Base-by-base conservation (phyloP, 2,329 filamentous ascomycete species). In the Trichoderma sp. region DNA sequence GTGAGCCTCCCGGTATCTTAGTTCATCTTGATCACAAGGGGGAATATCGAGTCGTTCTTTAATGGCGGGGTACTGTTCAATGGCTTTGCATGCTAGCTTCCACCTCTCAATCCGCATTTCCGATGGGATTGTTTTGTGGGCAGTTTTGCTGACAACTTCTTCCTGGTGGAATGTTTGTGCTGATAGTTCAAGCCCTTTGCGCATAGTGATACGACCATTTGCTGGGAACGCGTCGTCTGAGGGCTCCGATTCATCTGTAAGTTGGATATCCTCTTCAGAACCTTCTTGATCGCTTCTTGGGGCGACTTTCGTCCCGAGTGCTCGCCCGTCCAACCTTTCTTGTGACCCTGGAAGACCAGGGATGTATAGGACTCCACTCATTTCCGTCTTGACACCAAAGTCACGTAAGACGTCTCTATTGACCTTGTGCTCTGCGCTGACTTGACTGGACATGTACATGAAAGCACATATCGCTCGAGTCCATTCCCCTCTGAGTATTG, bases 361-460 rank as follows among this genome's bases (percentile, higher is more conserved):
- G 45, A 53, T 11, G 38, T 74, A 74, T 14, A 56, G 6, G 31
- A 68, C 38, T 29, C 38, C 41, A 16, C 21, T 27, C 60, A 76
- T 74, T 35, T 74, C 71, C 3, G 75, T 65, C 56, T 74, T 76
- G n/a, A 65, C 71, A 4, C 75, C 75, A 53, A 75, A 76, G 56
- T 76, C 75, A n/a, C 75, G 69, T 16, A 74, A 21, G 6, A 76
- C 33, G 24, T 76, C 71, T 21, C 74, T 38, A 24, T 74, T 63
- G 31, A 50, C n/a, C 35, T 33, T 59, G 21, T 76, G 56, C 8
- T 76, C 75, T n/a, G 62, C 62, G 24, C 71, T 76, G 14, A 76
- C 64, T 69, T 76, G 69, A 7, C 71, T 75, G 0, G 65, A 75
- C 71, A 71, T 75, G 66, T 76, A 76, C 75, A 76, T 76, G 41